These are phyloP conservation scores for Rhizophlyctis rosea DNA, from an alignment of 192 early-diverging fungal species.

Conservation along the genomic window DNA sequence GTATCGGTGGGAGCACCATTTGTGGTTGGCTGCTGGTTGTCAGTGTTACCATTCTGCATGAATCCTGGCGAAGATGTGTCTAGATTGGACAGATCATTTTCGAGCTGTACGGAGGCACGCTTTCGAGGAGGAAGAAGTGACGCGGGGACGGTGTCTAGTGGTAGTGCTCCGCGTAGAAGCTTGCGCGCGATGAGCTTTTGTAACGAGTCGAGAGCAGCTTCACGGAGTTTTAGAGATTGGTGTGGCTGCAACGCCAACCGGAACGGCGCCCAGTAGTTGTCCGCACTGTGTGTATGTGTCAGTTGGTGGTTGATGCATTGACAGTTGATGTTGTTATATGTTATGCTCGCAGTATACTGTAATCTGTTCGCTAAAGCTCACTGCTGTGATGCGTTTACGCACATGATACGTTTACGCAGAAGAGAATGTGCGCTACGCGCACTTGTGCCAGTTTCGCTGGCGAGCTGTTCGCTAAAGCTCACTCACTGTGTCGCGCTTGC, in stretches of 20 bases:
- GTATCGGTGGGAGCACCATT: conserved; percentile 1
- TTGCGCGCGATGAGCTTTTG: conserved; percentile 57
- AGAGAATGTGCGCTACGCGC: background rate
- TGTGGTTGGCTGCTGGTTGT: background rate
- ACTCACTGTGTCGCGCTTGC: no score
- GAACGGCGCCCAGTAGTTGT: conserved; percentile 51
- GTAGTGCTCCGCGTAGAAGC: conserved; percentile 34
- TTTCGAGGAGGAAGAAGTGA: conserved; percentile 13
- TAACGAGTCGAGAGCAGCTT: conserved; percentile 48
- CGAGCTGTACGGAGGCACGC: conserved; percentile 6
- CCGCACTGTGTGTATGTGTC: conserved; percentile 31
- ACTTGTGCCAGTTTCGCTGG: background rate
- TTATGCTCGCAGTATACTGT: background rate
- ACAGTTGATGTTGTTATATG: background rate
- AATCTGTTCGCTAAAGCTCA: background rate
- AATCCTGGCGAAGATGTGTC: conserved; percentile 28
- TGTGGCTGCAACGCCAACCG: conserved; percentile 31
- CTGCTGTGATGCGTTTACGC: background rate
- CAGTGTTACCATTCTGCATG: no score
- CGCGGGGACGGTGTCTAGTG: background rate
- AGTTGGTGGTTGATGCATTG: background rate
- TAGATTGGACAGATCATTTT: conserved; percentile 25
- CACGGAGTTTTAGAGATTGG: conserved; percentile 32
- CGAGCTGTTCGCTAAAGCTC: no score
- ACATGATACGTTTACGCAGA: background rate